These are phyloP conservation scores for Bruguiera gymnorhiza DNA, from an alignment of 345 rosid species.

Conservation along the genomic window DNA sequence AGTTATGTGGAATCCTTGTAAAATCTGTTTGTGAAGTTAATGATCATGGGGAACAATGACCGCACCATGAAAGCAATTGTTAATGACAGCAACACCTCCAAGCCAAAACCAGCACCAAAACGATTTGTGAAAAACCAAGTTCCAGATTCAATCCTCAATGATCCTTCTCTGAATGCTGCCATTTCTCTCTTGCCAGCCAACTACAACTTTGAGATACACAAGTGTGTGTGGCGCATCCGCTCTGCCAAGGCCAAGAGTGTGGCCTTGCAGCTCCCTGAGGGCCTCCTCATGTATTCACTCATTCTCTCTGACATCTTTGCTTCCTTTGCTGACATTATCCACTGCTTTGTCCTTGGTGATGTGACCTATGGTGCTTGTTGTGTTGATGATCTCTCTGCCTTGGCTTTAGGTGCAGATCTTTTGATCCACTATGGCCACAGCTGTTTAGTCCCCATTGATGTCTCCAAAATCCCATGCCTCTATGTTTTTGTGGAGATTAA, in stretches of 20 bases:
- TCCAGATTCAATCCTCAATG: constrained; percentile 76
- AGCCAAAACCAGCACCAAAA: constrained; percentile 57
- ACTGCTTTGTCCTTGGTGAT: constrained; percentile 83
- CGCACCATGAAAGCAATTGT: background rate
- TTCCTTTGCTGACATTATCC: constrained; percentile 54
- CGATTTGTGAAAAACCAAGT: constrained; percentile 82
- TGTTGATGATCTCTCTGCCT: constrained; percentile 77
- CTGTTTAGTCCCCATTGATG: constrained; percentile 82
- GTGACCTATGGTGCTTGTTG: constrained; percentile 96
- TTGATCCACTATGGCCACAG: constrained; percentile 91
- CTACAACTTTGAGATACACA: constrained; percentile 86
- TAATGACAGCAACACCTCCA: background rate
- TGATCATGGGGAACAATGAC: background rate
- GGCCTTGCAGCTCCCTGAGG: constrained; percentile 89
- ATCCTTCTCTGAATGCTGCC: constrained; percentile 73
- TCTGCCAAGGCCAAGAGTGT: constrained; percentile 58
- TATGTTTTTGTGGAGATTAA: constrained; percentile 90
- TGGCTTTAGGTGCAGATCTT: constrained; percentile 71
- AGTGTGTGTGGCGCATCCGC: constrained; percentile 75
- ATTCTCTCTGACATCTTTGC: constrained; percentile 83
- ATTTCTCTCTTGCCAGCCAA: constrained; percentile 68
- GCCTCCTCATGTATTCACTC: constrained; percentile 84
- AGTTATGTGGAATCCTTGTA: too few relatives aligned
- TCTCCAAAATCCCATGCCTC: constrained; percentile 72
- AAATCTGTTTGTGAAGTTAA: background rate